These are phyloP conservation scores for Pseudozyma sp. DNA, from an alignment of 1,284 basidiomycete species.

Conservation along the genomic window DNA sequence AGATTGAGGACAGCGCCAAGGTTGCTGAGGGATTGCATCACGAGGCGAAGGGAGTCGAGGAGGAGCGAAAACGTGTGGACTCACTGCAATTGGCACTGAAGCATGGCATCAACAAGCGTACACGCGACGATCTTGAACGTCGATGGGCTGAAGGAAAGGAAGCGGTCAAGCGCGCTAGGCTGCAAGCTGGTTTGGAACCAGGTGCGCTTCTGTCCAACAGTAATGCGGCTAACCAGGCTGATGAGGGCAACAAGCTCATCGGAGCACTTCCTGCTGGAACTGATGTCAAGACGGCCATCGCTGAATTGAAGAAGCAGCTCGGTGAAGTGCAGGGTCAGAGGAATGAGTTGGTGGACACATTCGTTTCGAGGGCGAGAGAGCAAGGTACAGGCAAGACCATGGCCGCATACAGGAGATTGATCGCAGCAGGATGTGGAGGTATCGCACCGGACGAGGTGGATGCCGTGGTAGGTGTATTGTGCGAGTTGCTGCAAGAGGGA, in stretches of 20 bases:
- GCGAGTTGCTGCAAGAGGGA: conserved; percentile 63
- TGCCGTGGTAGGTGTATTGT: conserved; percentile 63
- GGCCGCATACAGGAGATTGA: conserved; percentile 66
- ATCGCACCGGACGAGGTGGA: conserved; percentile 66
- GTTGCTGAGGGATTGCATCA: conserved; percentile 76
- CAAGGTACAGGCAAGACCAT: conserved; percentile 65
- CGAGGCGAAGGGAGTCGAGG: conserved; percentile 78
- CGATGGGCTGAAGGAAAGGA: conserved; percentile 56
- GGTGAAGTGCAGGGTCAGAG: conserved; percentile 41
- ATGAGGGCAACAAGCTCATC: conserved; percentile 23
- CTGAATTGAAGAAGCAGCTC: conserved; percentile 48
- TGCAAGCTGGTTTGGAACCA: conserved; percentile 42
- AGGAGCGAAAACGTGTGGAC: conserved; percentile 75
- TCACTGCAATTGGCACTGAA: conserved; percentile 78
- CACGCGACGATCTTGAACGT: conserved; percentile 71
- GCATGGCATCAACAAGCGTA: conserved; percentile 81
- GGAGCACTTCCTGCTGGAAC: conserved; percentile 23
- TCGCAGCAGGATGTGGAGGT: conserved; percentile 65
- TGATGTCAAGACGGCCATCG: conserved; percentile 41
- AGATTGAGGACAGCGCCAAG: conserved; percentile 88
- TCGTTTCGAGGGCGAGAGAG: conserved; percentile 32
- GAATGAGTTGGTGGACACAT: conserved; percentile 34
- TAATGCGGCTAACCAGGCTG: conserved; percentile 22
- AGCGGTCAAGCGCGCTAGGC: conserved; percentile 48
- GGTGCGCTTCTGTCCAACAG: conserved; percentile 28